These are phyloP conservation scores for Euphorbia peplus DNA, from an alignment of 345 rosid genomes.

Conservation along the genomic window DNA sequence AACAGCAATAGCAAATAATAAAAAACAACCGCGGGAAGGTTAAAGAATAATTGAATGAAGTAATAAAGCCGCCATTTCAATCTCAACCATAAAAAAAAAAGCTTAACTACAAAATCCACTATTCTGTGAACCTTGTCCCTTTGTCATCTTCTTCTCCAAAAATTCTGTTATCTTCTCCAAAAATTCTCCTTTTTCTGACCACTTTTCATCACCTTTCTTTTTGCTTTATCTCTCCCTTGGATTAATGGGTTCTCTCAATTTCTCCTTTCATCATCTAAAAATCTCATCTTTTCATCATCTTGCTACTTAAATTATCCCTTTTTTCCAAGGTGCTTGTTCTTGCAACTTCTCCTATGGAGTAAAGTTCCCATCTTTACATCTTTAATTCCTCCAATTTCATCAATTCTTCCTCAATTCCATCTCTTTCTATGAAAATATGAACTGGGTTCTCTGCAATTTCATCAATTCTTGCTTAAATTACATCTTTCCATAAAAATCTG, in stretches of 20 bases:
- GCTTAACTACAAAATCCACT: constrained; percentile 3
- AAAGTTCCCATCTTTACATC: not conserved
- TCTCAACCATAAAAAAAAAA: constrained; percentile 32
- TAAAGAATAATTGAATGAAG: constrained; percentile 22
- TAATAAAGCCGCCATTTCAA: constrained; percentile 11
- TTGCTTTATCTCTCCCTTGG: constrained; percentile 5
- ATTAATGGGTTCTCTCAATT: not conserved
- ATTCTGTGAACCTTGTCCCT: constrained; percentile 13
- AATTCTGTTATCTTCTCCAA: constrained; percentile 4
- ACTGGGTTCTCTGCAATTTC: not conserved
- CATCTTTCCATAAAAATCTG: no score
- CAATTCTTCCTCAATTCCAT: constrained; percentile 1
- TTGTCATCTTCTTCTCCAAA: constrained; percentile 20
- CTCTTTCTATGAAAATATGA: constrained; percentile 9
- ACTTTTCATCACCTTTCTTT: not conserved
- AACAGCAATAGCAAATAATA: no score
- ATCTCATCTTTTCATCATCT: not conserved
- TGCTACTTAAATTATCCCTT: not conserved
- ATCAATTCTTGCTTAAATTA: no score
- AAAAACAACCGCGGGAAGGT: no score
- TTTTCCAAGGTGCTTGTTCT: constrained; percentile 15
- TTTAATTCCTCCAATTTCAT: not conserved
- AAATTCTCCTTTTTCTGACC: not conserved
- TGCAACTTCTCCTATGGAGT: constrained; percentile 2
- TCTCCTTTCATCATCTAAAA: not conserved